A percentile compares a stretch with the other conserved stretches of the same genome.
phyloP scores from a whole-genome alignment of 352 stramenopile species.

The Phytophthora pluvialis region DNA sequence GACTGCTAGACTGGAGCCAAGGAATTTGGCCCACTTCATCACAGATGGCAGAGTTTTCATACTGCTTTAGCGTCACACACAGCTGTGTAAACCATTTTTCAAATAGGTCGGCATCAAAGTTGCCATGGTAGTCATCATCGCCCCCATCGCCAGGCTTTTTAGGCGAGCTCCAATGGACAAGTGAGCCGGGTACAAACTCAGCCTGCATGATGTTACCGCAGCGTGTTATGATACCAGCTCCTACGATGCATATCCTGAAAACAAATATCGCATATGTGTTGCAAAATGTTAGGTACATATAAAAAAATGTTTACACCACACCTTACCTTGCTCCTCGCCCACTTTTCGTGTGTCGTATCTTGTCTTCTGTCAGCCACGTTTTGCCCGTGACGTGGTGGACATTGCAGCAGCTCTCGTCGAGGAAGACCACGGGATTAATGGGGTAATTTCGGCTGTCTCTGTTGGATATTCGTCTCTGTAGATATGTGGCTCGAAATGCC shows the following conservation, averaged over 20 bases:
- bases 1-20: no score
- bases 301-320: no score
- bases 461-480: background rate
- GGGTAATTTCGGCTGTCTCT: background rate
- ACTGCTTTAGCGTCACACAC: no score
- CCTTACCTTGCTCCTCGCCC: background rate
- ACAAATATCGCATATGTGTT: no score
- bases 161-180: background rate
- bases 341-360: no score
- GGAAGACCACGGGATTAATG: conserved; percentile 22
- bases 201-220: background rate
- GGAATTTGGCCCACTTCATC: no score
- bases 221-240: conserved; percentile 5
- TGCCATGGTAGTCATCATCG: background rate
- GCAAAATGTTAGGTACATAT: no score
- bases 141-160: background rate
- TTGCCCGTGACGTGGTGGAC: conserved; percentile 23
- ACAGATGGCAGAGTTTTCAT: no score
- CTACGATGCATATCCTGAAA: conserved; percentile 12
- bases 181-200: background rate
- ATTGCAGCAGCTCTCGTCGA: conserved; percentile 36
- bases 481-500: conserved; percentile 7
- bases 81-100: no score
- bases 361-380: conserved; percentile 5
- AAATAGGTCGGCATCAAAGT: conserved; percentile 1